Base-by-base conservation (phyloP, 2,329 filamentous ascomycete genomes). In the Calonectria naviculata region DNA sequence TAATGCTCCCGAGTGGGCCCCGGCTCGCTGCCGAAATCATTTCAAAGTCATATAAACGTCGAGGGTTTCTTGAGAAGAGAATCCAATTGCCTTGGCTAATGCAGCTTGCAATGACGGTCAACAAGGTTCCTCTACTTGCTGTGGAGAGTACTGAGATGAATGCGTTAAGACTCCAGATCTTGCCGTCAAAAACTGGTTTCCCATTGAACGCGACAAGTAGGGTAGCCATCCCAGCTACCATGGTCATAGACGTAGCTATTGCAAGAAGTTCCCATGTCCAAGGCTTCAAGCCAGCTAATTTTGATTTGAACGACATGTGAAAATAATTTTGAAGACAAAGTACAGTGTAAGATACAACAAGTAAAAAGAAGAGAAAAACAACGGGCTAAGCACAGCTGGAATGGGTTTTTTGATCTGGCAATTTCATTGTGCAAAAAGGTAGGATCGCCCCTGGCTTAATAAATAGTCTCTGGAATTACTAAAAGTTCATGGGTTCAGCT, bases 71-170 rank as follows among this genome's bases (percentile, higher is more conserved):
- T 2, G 69, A 52, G 15, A 75, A 75, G 0, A 75, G 34, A 7
- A 74, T 29, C 73, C 73, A 75, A 13, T 72, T 73, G 21, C 67
- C 65, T n/a, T 74, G 69, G 19, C 71, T 72, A 1, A 75, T 70
- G 12, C 61, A 46, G n/a, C 69, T 73, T 12, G 71, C 70, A n/a
- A 73, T 13, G 31, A 58, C 66, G 17, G 65, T 47, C 15, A 74
- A 26, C 10, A 74, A 61, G 4, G 60, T 28, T 12, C 60, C 71
- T 52, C 67, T 66, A 38, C 69, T 74, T 2, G 67, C 56, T 0
- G 71, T 75, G 1, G 73, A 75, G 8, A 74, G 58, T 3, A 65
- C 47, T 5, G 73, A 70, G 17, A 75, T 54, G 29, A 75, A 28
- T 24, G 70, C 67, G 36, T 75, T 75, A 12, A 75, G 72, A 1